These are phyloP conservation scores for Lotus japonicus DNA, from an alignment of 306 rosid species.

Conservation along the genomic window DNA sequence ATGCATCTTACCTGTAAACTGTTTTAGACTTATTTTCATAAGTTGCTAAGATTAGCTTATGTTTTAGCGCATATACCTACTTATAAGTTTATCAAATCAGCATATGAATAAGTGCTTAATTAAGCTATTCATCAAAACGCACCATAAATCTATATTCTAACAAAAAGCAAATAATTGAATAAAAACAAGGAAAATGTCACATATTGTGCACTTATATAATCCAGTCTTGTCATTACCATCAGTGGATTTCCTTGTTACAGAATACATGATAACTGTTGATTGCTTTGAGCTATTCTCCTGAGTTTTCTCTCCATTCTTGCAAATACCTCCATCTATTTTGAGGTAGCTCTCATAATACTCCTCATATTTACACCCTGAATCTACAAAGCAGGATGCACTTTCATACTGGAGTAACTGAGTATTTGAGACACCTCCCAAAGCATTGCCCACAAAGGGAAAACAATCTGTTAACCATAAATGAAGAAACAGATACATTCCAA, in stretches of 20 bases:
- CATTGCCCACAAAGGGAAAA: conserved; percentile 45
- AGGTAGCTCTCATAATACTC: conserved; percentile 68
- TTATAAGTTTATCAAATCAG: no score
- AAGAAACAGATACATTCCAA: conserved; percentile 1
- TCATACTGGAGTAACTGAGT: conserved; percentile 65
- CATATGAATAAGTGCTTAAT: no score
- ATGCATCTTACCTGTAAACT: no score
- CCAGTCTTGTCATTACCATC: conserved; percentile 45
- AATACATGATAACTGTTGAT: conserved; percentile 69
- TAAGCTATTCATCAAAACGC: no score
- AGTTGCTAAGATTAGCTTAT: no score
- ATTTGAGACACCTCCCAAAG: conserved; percentile 44
- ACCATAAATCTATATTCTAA: no score
- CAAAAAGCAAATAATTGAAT: no score
- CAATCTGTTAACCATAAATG: conserved; percentile 44
- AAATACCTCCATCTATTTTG: conserved; percentile 50
- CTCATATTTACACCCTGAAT: conserved; percentile 51
- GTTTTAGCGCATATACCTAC: no score
- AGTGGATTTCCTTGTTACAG: conserved; percentile 58
- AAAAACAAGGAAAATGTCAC: neutral
- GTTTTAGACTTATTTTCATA: no score
- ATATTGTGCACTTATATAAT: conserved; percentile 39
- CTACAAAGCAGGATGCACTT: conserved; percentile 59
- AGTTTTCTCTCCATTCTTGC: conserved; percentile 38
- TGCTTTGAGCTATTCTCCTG: conserved; percentile 51